Evolutionary conservation across 768 basidiomycete species (phyloP), one percentile per base, ranked within the genome.

Genomic region (Mycena rosella): DNA sequence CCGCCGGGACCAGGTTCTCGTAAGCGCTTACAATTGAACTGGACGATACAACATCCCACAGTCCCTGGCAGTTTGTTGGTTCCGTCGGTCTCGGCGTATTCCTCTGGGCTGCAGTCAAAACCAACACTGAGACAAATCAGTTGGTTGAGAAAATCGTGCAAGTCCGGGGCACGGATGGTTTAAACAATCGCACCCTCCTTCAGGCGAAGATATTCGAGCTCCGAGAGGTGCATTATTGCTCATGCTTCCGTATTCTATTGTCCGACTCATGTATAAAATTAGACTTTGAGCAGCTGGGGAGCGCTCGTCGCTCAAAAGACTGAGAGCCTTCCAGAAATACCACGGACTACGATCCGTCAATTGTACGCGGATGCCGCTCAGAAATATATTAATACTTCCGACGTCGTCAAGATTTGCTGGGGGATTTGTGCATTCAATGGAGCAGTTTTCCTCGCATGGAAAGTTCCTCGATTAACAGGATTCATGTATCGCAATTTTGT

Each of bases 391-490:
- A 78, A 82, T 52, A 78, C 83, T 5, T 74, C 80, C 3, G 87
- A 89, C 68, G 85, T 84, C 40, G 79, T 79, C 68, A 79, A 84
- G 55, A 75, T 81, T 53, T 84, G 82, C 61, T 88, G 82, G 77
- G 79, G 74, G 1, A 84, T 91, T 38, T 84, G 84, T 20, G 82
- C 78, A 1, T 65, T 85, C 36, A 90, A 89, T 73, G 73, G 80
- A 0, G 77, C 77, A 29, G 75, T 91, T 48, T 91, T 85, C 78
- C 63, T 88, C 7, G 77, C 80, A 11, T 90, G 91, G 89, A 84
- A 85, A 62, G 76, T 89, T 22, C 85, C 85, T 17, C 77, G 83
- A 13, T 73, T 86, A 38, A 75, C 79, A 22, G 75, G 80, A 0
- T 79, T 85, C 74, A 91, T 91, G 91, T 75, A 72, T 61, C 73